These are phyloP conservation scores for Podospora pseudoanserina DNA, from an alignment of 495 filamentous ascomycete species.

Conservation along the genomic window DNA sequence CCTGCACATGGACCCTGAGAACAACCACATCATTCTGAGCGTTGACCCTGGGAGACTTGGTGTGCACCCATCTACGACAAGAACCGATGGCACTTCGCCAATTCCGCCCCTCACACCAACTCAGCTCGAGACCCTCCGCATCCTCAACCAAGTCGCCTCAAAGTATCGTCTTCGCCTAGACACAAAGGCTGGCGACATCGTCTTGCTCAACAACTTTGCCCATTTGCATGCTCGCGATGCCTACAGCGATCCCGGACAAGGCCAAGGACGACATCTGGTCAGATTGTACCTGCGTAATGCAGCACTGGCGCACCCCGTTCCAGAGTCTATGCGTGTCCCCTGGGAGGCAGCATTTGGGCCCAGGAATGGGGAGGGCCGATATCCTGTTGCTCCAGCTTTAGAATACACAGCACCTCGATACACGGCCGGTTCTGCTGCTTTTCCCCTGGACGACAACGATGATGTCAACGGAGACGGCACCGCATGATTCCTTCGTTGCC, in stretches of 20 bases:
- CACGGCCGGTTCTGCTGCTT: slow-evolving; percentile 44
- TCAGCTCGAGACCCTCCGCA: slow-evolving; percentile 38
- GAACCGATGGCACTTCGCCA: not conserved
- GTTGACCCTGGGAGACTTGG: slow-evolving; percentile 45
- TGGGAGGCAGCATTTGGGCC: slow-evolving; percentile 44
- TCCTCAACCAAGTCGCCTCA: slow-evolving; percentile 32
- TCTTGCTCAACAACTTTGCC: slow-evolving; percentile 61
- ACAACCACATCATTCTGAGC: slow-evolving; percentile 35
- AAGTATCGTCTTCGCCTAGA: slow-evolving; percentile 41
- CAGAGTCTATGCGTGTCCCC: slow-evolving; percentile 38
- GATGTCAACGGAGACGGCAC: slow-evolving; percentile 21
- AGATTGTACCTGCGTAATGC: slow-evolving; percentile 49
- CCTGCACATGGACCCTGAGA: slow-evolving; percentile 28
- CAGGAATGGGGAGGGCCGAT: slow-evolving; percentile 23
- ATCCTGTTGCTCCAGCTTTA: slow-evolving; percentile 35
- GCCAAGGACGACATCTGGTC: slow-evolving; percentile 45
- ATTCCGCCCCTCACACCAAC: slow-evolving; percentile 32
- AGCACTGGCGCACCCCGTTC: slow-evolving; percentile 39
- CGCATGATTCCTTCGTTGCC: not conserved
- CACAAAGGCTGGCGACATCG: slow-evolving; percentile 55
- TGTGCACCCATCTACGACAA: slow-evolving; percentile 33
- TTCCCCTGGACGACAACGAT: slow-evolving; percentile 31
- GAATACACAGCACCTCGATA: slow-evolving; percentile 45
- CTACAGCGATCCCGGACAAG: slow-evolving; percentile 38
- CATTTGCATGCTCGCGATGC: slow-evolving; percentile 55